phyloP scores from a whole-genome alignment of 75 land plant genomes.

The Selaginella moellendorffii region DNA sequence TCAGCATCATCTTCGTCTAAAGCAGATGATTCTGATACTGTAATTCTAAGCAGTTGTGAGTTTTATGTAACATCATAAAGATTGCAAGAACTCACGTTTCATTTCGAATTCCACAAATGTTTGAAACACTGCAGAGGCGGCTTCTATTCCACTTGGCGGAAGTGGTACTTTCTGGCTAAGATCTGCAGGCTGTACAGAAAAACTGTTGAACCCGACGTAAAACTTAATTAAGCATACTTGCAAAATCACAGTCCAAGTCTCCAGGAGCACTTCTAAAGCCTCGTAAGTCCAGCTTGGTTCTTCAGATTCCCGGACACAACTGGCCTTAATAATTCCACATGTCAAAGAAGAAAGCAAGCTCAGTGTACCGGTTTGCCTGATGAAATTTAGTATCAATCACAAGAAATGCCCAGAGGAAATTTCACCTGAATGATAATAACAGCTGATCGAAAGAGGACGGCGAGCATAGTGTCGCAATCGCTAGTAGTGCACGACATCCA shows the following conservation, averaged over 20 bases:
- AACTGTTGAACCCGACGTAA: neutral
- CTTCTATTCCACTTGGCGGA: conserved; percentile 40
- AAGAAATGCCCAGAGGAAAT: neutral
- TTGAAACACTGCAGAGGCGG: conserved; percentile 55
- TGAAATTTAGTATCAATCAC: neutral
- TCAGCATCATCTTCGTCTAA: conserved; percentile 46
- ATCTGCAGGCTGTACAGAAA: conserved; percentile 52
- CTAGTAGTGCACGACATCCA: conserved; percentile 79
- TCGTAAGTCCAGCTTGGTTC: conserved; percentile 75
- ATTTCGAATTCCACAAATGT: conserved; percentile 59
- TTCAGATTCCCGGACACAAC: conserved; percentile 26
- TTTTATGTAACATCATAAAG: neutral
- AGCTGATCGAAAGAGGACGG: conserved; percentile 68
- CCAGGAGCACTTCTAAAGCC: conserved; percentile 67
- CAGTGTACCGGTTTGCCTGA: conserved; percentile 60
- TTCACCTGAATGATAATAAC: conserved; percentile 47
- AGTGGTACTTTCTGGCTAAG: conserved; percentile 28
- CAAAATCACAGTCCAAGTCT: conserved; percentile 74
- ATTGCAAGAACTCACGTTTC: conserved; percentile 33
- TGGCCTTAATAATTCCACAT: conserved; percentile 51
- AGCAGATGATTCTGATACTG: conserved; percentile 71
- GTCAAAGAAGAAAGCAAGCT: conserved; percentile 58
- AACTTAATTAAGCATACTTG: conserved; percentile 30
- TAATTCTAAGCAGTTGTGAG: conserved; percentile 10
- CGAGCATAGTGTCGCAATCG: conserved; percentile 52